These are phyloP conservation scores for Aquilaria agallochum DNA, from an alignment of 441 rosid species.

Conservation along the genomic window DNA sequence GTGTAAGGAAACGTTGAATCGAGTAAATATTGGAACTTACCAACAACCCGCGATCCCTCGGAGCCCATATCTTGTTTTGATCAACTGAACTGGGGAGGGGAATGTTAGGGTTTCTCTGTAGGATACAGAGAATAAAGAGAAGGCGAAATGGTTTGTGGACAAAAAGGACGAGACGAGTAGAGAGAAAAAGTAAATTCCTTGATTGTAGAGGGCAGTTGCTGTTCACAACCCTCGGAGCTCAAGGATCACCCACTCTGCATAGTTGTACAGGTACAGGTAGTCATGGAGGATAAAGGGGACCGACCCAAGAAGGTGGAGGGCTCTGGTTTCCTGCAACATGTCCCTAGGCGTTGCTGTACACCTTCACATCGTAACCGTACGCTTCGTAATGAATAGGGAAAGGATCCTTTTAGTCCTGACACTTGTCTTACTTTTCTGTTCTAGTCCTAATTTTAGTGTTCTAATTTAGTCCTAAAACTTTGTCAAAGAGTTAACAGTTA, in stretches of 20 bases:
- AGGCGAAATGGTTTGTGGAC: background rate
- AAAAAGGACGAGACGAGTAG: background rate
- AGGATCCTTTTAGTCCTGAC: too few species aligned
- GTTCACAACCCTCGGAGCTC: conserved; percentile 11
- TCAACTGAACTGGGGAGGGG: conserved; percentile 1
- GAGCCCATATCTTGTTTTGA: conserved; percentile 38
- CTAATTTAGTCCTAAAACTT: too few species aligned
- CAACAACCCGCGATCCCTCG: conserved; percentile 57
- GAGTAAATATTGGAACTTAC: conserved; percentile 22
- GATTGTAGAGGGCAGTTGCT: conserved; percentile 1
- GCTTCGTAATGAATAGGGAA: too few species aligned
- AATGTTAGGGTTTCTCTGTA: conserved; percentile 5
- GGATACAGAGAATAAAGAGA: conserved; percentile 2
- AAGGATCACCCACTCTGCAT: background rate
- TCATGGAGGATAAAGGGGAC: background rate
- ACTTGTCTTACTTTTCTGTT: too few species aligned
- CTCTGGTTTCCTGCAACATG: background rate
- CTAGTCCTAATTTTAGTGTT: too few species aligned
- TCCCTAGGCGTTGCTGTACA: too few species aligned
- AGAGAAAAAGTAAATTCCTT: conserved; percentile 7
- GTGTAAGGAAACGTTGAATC: background rate
- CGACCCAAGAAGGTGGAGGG: background rate
- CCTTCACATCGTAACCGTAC: too few species aligned
- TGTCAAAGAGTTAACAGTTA: too few species aligned
- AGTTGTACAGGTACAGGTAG: background rate